Evolutionary conservation across 2,329 filamentous ascomycete species (phyloP).

Genomic region (Botrytis pseudocinerea): DNA sequence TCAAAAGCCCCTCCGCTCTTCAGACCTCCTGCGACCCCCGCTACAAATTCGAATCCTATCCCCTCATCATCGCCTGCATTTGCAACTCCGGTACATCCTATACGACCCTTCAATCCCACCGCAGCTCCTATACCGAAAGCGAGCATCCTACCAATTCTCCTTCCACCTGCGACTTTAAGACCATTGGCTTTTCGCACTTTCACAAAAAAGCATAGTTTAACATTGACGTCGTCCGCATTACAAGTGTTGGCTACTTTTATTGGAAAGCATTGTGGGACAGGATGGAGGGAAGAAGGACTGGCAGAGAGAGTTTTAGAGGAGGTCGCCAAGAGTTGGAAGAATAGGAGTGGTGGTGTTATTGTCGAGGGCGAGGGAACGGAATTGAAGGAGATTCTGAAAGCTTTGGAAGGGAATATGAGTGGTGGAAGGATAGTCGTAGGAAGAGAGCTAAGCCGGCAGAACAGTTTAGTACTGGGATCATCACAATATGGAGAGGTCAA

Average conservation of each 20-base stretch:
- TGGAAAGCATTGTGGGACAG: constrained; percentile 88
- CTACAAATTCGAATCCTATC: constrained; percentile 54
- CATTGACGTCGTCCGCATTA: constrained; percentile 82
- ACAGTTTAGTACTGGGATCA: constrained; percentile 62
- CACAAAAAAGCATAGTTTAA: constrained; percentile 96
- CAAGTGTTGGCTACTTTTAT: constrained; percentile 86
- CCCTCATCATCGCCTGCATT: constrained; percentile 91
- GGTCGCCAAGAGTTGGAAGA: constrained; percentile 89
- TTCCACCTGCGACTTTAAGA: constrained; percentile 82
- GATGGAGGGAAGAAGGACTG: constrained; percentile 93
- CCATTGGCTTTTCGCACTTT: constrained; percentile 93
- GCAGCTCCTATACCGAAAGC: constrained; percentile 34
- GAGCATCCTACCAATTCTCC: constrained; percentile 77
- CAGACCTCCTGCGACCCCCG: constrained; percentile 34
- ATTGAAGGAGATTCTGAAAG: constrained; percentile 79
- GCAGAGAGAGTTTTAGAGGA: constrained; percentile 93
- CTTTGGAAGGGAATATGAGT: constrained; percentile 82
- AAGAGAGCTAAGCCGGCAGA: constrained; percentile 60
- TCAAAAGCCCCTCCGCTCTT: constrained; percentile 38
- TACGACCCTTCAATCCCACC: constrained; percentile 57
- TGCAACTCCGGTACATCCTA: constrained; percentile 79
- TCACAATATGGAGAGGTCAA: constrained; percentile 53
- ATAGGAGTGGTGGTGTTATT: constrained; percentile 82
- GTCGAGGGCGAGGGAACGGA: constrained; percentile 78
- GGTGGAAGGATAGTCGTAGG: constrained; percentile 69